Evolutionary conservation across 2,329 filamentous ascomycete genomes (phyloP).

Genomic region (Juglanconis oblonga): DNA sequence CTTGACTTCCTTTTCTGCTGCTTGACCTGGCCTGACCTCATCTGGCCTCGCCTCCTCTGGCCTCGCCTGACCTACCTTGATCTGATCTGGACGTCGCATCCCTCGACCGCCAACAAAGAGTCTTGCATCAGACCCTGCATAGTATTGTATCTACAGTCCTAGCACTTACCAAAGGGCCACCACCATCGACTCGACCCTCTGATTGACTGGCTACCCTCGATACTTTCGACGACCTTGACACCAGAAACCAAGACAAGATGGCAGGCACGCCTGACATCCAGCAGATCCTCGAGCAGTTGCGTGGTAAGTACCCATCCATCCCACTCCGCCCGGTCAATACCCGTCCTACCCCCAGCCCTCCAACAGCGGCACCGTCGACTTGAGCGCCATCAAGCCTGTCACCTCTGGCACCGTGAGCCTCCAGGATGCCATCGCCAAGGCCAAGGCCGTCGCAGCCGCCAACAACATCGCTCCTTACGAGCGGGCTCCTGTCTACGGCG

Average conservation of each 20-base stretch:
- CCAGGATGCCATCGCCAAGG: conserved; percentile 79
- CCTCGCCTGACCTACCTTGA: neutral
- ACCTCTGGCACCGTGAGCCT: conserved; percentile 81
- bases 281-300: conserved; percentile 18
- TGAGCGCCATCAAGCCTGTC: conserved; percentile 75
- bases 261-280: conserved; percentile 17
- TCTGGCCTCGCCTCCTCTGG: neutral
- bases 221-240: neutral
- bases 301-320: conserved; percentile 11
- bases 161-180: neutral
- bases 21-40: neutral
- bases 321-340: conserved; percentile 19
- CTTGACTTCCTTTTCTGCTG: neutral
- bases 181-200: no score
- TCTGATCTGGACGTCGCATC: neutral
- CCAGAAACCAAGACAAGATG: conserved; percentile 8
- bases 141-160: no score
- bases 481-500: conserved; percentile 45
- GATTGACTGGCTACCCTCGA: neutral
- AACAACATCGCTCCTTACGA: conserved; percentile 68
- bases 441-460: conserved; percentile 76
- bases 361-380: conserved; percentile 72
- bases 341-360: conserved; percentile 58
- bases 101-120: neutral
- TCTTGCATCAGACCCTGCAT: neutral